Evolutionary conservation across 352 stramenopile species (phyloP), one percentile per base, ranked within the genome.

Genomic region (Blastocystis sp.): DNA sequence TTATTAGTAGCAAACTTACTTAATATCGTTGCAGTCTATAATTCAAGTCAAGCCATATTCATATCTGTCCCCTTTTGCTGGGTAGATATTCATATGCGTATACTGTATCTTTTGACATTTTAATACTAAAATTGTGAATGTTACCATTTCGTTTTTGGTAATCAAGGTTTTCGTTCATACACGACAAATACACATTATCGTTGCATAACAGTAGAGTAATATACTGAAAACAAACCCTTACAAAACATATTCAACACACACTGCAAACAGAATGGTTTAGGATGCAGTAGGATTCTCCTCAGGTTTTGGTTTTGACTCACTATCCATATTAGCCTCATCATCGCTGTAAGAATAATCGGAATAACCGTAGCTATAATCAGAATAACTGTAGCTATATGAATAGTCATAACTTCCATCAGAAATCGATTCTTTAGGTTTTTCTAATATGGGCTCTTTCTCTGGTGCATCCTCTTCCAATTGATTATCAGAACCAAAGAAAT

Each of bases 221-320:
- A 39, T 73, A 11, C 5, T 34, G 29, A 37, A 76, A 76, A 8
- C n/a, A 63, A 84, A 84, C 73, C 26, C 26, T 18, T 53, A 75
- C 73, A 84, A 64, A 84, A 84, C 73, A 84, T 13, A 53, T 69
- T 84, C 73, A 84, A 66, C 73, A 59, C 50, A n/a, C 50, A 59
- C 20, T 18, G 61, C 18, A 43, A 23, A 37, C 37, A 37, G 20
- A n/a, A 23, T 47, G 45, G 20, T 2, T 41, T 75, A 47, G 3
- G 23, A 39, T 47, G 23, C 63, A 56, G 66, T 34, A 34, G 29
- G 29, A 34, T 34, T 34, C 29, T 34, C 6, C 5, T 15, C 34
- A 23, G 66, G 39, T 45, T 55, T 54, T n/a, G 23, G 18, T 66
- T 34, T 9, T 23, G 23, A 41, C 18, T 75, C 63, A 15, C 20